Conservation (phyloP, 2,329 filamentous ascomycete species). For the Colletotrichum costaricense region DNA sequence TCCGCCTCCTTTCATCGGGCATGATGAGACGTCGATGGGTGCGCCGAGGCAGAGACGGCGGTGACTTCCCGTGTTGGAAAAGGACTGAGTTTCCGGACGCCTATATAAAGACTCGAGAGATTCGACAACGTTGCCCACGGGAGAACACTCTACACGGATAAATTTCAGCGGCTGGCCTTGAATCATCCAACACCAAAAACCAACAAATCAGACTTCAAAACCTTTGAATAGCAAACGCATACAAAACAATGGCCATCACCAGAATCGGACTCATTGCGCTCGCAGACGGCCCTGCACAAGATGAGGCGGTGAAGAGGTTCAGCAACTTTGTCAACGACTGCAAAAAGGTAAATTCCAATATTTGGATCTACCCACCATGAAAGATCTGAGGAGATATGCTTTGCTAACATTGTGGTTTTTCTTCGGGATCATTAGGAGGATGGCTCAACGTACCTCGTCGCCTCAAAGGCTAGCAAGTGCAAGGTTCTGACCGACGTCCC, state of each 20-base stretch:
- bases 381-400: neutral
- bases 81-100: neutral
- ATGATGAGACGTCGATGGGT: slow-evolving; percentile 16
- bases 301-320: slow-evolving; percentile 23
- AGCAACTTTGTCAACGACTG: slow-evolving; percentile 23
- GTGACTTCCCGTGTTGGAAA: slow-evolving; percentile 5
- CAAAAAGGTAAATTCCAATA: slow-evolving; percentile 9
- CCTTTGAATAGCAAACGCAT: neutral
- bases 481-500: slow-evolving; percentile 26
- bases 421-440: slow-evolving; percentile 4
- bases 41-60: slow-evolving; percentile 6
- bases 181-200: neutral
- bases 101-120: slow-evolving; percentile 11
- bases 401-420: neutral
- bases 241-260: slow-evolving; percentile 23
- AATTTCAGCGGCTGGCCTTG: no score
- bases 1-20: neutral
- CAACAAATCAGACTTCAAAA: neutral
- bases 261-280: slow-evolving; percentile 30
- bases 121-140: no score
- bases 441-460: slow-evolving; percentile 27
- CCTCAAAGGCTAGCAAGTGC: slow-evolving; percentile 32
- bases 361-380: neutral
- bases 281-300: slow-evolving; percentile 21
- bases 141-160: neutral